These are phyloP conservation scores for Striga asiatica DNA, from an alignment of 257 asterid genomes.

Conservation along the genomic window DNA sequence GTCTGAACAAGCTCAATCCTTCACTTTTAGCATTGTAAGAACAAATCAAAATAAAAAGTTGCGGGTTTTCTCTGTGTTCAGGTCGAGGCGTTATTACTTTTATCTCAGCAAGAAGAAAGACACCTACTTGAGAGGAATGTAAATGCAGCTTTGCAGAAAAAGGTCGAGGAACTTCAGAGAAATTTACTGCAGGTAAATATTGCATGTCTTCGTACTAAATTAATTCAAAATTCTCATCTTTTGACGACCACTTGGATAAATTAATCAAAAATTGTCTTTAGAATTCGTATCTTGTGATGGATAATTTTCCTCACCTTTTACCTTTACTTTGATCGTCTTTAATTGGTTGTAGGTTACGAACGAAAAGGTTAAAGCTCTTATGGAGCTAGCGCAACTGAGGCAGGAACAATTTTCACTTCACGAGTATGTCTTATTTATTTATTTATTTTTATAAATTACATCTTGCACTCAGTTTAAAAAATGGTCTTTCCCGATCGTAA, in stretches of 20 bases:
- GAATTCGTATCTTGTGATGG: background rate
- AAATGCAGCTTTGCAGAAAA: slow-evolving; percentile 64
- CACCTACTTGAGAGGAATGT: slow-evolving; percentile 76
- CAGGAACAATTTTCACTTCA: slow-evolving; percentile 45
- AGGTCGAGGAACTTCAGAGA: slow-evolving; percentile 76
- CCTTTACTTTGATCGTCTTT: slow-evolving; percentile 3
- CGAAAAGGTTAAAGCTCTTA: slow-evolving; percentile 86
- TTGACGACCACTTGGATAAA: too few species aligned
- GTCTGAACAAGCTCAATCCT: slow-evolving; percentile 12
- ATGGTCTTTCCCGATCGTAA: background rate
- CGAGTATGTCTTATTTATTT: slow-evolving; percentile 58
- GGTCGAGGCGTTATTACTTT: slow-evolving; percentile 73
- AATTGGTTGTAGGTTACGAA: slow-evolving; percentile 61
- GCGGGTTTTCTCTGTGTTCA: slow-evolving; percentile 23
- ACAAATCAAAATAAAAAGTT: slow-evolving; percentile 6
- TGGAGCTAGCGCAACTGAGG: slow-evolving; percentile 92
- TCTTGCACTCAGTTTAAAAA: background rate
- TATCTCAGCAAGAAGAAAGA: slow-evolving; percentile 91
- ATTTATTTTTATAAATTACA: too few species aligned
- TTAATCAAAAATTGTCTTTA: too few species aligned
- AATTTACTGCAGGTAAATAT: slow-evolving; percentile 67
- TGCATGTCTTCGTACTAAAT: background rate
- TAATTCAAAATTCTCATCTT: too few species aligned
- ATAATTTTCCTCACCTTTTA: background rate
- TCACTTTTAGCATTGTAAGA: background rate